Evolutionary conservation across 1,284 basidiomycete genomes (phyloP), one percentile per base, ranked within the genome.

Genomic region (Paramarasmius palmivorus): DNA sequence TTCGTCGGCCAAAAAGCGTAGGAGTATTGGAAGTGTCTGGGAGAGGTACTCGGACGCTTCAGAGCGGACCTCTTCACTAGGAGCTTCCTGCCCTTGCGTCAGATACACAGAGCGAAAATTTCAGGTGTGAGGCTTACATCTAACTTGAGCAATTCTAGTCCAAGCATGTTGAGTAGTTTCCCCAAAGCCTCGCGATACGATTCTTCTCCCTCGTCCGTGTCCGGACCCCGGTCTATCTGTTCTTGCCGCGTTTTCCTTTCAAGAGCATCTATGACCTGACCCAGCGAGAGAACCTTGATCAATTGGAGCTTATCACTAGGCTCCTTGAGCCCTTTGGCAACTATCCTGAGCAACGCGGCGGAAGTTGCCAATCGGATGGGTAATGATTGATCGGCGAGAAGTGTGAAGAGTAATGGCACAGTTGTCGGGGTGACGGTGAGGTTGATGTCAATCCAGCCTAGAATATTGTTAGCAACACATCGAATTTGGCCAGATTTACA

Each of bases 391-490:
- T 94, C 90, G n/a, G 89, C 88, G 40, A 99, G 83, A 25, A 97
- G 79, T 39, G 81, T 85, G 69, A 95, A 96, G 47, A 98, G 81
- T 45, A 99, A 74, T 5, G 88, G 84, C 25, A 99, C 85, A 0
- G 95, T 95, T 9, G 84, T 85, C 20, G 92, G 93, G 1, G 95
- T 98, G 57, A 99, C 90, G 26, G 97, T 93, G 54, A 99, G 78
- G 63, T 93, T 92, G 65, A 99, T 95, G 67, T 99, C 98, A 63
- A 99, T 91, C 97, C 97, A 99, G 8, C 95, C 94, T 96, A 62
- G 22, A 29, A 41, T 25, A 53, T 20, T 10, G 55, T 19, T 15
- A 40, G 26, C 22, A 39, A 37, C 15, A 19, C 20, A 25, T 20
- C 36, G 23, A 15, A 17, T 20, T 20, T 9, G 12, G n/a, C 22